These are phyloP conservation scores for Claviceps monticola DNA, from an alignment of 2,329 filamentous ascomycete species.

Conservation along the genomic window DNA sequence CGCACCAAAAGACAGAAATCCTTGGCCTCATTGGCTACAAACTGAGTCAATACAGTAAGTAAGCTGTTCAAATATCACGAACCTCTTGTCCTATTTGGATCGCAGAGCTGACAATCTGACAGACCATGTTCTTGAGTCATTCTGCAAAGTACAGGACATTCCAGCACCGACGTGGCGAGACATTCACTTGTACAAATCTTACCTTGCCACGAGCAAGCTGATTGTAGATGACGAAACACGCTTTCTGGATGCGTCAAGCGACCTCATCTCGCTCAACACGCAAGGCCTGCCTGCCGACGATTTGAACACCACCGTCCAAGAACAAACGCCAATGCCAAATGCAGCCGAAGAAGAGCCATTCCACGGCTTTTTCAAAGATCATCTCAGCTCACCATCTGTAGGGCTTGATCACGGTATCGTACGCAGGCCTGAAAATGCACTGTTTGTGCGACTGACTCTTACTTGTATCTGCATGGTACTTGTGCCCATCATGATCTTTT, in stretches of 20 bases:
- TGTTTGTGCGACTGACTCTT: slow-evolving; percentile 2
- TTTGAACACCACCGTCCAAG: slow-evolving; percentile 9
- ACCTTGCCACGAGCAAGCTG: slow-evolving; percentile 38
- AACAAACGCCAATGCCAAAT: slow-evolving; percentile 12
- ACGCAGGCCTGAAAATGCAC: neutral
- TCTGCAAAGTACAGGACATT: slow-evolving; percentile 36
- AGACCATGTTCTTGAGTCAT: slow-evolving; percentile 48
- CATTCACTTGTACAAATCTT: slow-evolving; percentile 31
- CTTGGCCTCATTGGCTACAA: slow-evolving; percentile 51
- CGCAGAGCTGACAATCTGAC: slow-evolving; percentile 5
- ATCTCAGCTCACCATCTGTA: slow-evolving; percentile 2
- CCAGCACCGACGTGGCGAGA: slow-evolving; percentile 36
- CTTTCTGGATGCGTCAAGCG: slow-evolving; percentile 42
- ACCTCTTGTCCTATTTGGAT: neutral
- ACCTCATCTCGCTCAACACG: slow-evolving; percentile 32
- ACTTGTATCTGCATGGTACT: slow-evolving; percentile 25
- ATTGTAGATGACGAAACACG: slow-evolving; percentile 45
- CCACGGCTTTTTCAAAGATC: slow-evolving; percentile 3
- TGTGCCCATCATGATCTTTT: slow-evolving; percentile 44
- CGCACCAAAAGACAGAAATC: slow-evolving; percentile 46
- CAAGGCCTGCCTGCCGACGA: slow-evolving; percentile 4
- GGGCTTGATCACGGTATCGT: neutral
- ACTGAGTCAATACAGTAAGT: slow-evolving; percentile 52
- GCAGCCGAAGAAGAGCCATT: slow-evolving; percentile 3
- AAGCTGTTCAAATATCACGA: neutral